phyloP scores from a whole-genome alignment of 208 protist genomes.

The Trypanosoma platydactyli region DNA sequence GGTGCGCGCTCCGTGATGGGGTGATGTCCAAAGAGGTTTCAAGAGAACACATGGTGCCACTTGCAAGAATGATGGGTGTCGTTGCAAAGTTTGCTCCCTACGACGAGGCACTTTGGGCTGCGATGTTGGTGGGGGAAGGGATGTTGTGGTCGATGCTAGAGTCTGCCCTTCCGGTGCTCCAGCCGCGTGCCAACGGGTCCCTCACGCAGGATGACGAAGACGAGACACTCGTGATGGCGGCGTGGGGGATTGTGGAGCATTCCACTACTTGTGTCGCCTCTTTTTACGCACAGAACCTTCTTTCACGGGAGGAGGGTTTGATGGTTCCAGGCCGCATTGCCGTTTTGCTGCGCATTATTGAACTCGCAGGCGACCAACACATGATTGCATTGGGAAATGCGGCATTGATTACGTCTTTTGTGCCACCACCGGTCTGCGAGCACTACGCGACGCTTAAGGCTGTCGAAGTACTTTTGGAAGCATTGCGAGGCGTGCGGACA shows the following conservation, averaged over 20 bases:
- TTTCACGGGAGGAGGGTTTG: conserved; percentile 13
- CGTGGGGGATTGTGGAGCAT: conserved; percentile 28
- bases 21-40: not conserved
- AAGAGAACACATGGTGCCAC: not conserved
- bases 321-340: conserved; percentile 5
- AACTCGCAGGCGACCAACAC: conserved; percentile 1
- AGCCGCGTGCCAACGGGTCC: not conserved
- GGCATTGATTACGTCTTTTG: conserved; percentile 30
- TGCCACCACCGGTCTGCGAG: not conserved
- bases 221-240: not conserved
- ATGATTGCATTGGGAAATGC: conserved; percentile 38
- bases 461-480: conserved; percentile 32
- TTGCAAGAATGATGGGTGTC: conserved; percentile 31
- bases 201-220: not conserved
- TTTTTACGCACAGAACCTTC: conserved; percentile 23
- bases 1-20: conserved; percentile 13
- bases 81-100: conserved; percentile 26
- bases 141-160: conserved; percentile 18
- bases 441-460: conserved; percentile 10
- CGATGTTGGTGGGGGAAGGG: conserved; percentile 22
- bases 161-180: not conserved
- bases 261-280: conserved; percentile 21
- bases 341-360: conserved; percentile 22
- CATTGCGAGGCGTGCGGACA: conserved; percentile 26
- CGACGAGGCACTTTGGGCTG: conserved; percentile 19